These are phyloP conservation scores for Lactarius evosmus DNA, from an alignment of 768 basidiomycete species.

Conservation along the genomic window DNA sequence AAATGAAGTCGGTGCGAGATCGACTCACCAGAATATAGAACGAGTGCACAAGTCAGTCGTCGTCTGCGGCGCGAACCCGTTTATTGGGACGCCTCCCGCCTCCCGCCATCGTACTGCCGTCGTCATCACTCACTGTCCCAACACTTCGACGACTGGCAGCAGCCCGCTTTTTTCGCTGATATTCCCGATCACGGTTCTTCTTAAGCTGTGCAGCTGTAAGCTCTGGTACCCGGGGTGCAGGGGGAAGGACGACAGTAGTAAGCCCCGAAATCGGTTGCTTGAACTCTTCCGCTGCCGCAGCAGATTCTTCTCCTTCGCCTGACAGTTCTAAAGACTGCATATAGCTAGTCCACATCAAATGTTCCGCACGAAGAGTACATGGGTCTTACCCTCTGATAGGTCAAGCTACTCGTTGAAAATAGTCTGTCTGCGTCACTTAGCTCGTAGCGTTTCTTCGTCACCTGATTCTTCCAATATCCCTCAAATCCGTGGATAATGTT, in stretches of 20 bases:
- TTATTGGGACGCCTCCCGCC: conserved; percentile 58
- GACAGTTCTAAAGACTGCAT: conserved; percentile 69
- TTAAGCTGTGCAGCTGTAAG: conserved; percentile 70
- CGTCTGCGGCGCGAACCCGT: conserved; percentile 61
- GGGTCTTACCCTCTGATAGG: conserved; percentile 63
- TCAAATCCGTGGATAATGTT: conserved; percentile 89
- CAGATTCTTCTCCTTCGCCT: conserved; percentile 63
- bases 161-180: conserved; percentile 75
- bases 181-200: conserved; percentile 75
- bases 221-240: conserved; percentile 66
- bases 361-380: not conserved
- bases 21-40: not conserved
- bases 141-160: conserved; percentile 56
- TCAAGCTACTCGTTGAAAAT: conserved; percentile 79
- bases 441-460: conserved; percentile 67
- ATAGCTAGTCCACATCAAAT: conserved; percentile 17
- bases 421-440: conserved; percentile 74
- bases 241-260: conserved; percentile 74
- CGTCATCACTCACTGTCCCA: conserved; percentile 72
- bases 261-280: conserved; percentile 69
- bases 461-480: conserved; percentile 77
- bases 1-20: not conserved
- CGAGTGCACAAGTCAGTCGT: conserved; percentile 32
- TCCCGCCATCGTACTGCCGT: conserved; percentile 45
- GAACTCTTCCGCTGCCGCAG: conserved; percentile 63